These are phyloP conservation scores for Agrocybe pediades DNA, from an alignment of 768 basidiomycete genomes.

Conservation along the genomic window DNA sequence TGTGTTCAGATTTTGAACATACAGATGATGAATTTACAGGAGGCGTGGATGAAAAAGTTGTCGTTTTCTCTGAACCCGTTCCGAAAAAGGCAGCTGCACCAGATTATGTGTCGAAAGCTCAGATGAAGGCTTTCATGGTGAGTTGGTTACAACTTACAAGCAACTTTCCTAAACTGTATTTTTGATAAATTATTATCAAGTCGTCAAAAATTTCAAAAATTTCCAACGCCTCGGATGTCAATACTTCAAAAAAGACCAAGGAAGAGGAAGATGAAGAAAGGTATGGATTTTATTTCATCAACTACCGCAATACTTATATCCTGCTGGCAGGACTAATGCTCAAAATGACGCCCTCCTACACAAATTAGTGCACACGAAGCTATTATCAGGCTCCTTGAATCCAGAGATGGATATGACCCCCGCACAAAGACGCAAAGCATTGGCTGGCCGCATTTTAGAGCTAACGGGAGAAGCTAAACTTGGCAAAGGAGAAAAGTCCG, in stretches of 20 bases:
- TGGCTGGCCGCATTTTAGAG: conserved; percentile 79
- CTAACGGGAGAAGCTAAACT: conserved; percentile 66
- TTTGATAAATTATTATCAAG: conserved; percentile 33
- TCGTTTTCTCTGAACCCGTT: conserved; percentile 49
- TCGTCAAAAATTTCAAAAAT: conserved; percentile 78
- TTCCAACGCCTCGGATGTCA: conserved; percentile 26
- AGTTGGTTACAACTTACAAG: conserved; percentile 11
- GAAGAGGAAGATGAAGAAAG: conserved; percentile 58
- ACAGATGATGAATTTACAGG: conserved; percentile 48
- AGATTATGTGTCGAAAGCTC: conserved; percentile 35
- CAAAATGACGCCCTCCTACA: conserved; percentile 82
- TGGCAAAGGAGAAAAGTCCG: conserved; percentile 69
- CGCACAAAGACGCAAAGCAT: conserved; percentile 70
- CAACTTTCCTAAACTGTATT: neutral
- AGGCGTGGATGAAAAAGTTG: conserved; percentile 38
- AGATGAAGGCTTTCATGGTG: conserved; percentile 80
- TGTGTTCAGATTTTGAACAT: conserved; percentile 35
- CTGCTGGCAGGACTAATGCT: conserved; percentile 58
- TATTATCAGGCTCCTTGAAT: conserved; percentile 74
- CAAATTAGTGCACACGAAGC: conserved; percentile 75
- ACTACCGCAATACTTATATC: neutral
- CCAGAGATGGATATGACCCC: conserved; percentile 61
- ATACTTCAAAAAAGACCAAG: conserved; percentile 24
- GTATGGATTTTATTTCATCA: conserved; percentile 29
- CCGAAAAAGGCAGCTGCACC: conserved; percentile 16